These are phyloP conservation scores for Crithidia acanthocephali DNA, from an alignment of 208 protist genomes.

Conservation along the genomic window DNA sequence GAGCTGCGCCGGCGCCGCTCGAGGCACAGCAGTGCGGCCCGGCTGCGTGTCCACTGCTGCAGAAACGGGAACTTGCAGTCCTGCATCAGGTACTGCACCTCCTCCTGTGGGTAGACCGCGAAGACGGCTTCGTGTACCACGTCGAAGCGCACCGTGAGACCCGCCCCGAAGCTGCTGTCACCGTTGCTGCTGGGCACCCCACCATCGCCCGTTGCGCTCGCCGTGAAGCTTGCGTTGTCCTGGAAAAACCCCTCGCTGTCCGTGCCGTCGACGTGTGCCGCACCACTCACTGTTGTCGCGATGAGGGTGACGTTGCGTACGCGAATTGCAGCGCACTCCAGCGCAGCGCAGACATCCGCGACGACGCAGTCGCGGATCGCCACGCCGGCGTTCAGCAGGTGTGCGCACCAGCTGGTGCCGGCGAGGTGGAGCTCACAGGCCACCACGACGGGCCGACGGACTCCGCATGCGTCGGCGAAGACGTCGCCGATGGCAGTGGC, in stretches of 20 bases:
- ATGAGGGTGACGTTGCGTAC: constrained; percentile 30
- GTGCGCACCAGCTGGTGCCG: constrained; percentile 2
- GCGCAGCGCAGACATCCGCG: constrained; percentile 23
- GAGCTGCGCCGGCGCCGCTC: neutral
- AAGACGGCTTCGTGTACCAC: constrained; percentile 28
- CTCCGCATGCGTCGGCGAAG: constrained; percentile 15
- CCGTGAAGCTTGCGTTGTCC: neutral
- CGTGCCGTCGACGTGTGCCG: too few species aligned
- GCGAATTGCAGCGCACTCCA: constrained; percentile 22
- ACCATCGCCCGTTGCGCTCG: neutral
- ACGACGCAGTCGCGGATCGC: constrained; percentile 20
- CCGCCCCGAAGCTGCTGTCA: neutral
- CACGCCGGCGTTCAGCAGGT: neutral
- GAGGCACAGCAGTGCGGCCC: constrained; percentile 1
- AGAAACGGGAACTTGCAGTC: constrained; percentile 28
- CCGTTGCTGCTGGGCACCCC: neutral
- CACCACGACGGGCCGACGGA: constrained; percentile 4
- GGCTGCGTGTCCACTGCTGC: constrained; percentile 26
- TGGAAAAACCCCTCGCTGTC: neutral
- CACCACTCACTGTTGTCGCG: neutral
- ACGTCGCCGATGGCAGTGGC: constrained; percentile 9
- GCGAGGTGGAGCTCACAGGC: neutral
- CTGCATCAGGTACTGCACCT: constrained; percentile 15
- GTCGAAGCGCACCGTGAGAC: constrained; percentile 27
- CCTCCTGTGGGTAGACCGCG: constrained; percentile 13